Base-by-base conservation (phyloP, 306 rosid species). In the Herpetospermum pedunculosum region DNA sequence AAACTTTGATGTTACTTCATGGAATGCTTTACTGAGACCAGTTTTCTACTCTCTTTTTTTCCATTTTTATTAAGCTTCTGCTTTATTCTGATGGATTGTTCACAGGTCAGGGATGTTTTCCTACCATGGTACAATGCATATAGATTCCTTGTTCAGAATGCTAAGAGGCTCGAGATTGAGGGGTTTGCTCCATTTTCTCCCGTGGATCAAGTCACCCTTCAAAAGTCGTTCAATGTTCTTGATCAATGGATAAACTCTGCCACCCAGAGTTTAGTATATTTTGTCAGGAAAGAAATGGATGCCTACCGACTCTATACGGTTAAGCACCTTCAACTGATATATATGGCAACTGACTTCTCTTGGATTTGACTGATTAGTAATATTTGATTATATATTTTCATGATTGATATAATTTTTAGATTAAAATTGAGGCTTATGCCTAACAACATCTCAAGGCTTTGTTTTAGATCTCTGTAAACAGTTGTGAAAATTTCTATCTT, bases 191-290 rank as follows among this genome's bases (percentile, higher is more conserved):
- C 85, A 68, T 94, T 94, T 75, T 73, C 79, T 18, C 98, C 88
- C 15, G 47, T 84, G 70, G 90, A 88, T 81, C 88, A 83, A 79
- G 88, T 81, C 34, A 83, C 88, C 54, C 91, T 89, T 80, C 90
- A 86, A 60, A 80, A 84, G 11, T 94, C 97, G 40, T 81, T 90
- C n/a, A 94, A 94, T 84, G 98, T 94, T 76, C 98, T 92, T 76
- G 98, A 92, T 76, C 90, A 92, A 75, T 92, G 98, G 98, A 92
- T 92, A 78, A 88, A 90, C 86, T 92, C 98, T n/a, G 97, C 98
- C 67, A 92, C 98, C 18, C 92, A 81, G 78, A 90, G 96, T 73
- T 97, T 94, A 53, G 87, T 94, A 74, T 81, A 84, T 80, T 94
- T 94, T 91, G 96, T 94, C 59, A 86, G 91, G 54, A 87, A 90